Evolutionary conservation across 495 filamentous ascomycete species (phyloP).

Genomic region (Hyaloscypha bicolor): DNA sequence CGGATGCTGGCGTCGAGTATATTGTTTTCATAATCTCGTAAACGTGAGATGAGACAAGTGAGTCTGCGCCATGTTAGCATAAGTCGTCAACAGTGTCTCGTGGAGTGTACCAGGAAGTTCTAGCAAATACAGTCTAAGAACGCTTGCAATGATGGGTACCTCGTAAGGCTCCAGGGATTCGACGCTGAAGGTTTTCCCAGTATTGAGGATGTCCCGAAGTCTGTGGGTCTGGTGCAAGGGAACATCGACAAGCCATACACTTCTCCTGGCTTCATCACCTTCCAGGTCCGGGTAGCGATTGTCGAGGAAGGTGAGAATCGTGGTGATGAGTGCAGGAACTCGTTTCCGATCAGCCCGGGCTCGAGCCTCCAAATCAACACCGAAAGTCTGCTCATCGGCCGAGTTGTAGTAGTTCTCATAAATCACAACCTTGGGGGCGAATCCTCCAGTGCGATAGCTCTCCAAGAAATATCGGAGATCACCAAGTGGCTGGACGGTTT

Average conservation of each 20-base stretch:
- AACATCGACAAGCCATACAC: constrained; percentile 93
- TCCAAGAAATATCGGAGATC: constrained; percentile 96
- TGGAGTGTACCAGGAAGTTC: constrained; percentile 81
- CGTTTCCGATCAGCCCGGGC: constrained; percentile 93
- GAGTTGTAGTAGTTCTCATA: constrained; percentile 99
- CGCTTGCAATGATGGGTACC: constrained; percentile 89
- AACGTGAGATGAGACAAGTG: constrained; percentile 94
- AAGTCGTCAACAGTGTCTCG: not conserved
- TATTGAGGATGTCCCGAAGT: constrained; percentile 80
- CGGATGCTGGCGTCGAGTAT: constrained; percentile 81
- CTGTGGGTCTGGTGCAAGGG: constrained; percentile 84
- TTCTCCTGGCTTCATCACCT: constrained; percentile 89
- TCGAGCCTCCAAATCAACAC: constrained; percentile 92
- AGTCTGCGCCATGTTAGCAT: constrained; percentile 60
- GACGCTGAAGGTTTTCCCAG: constrained; percentile 76
- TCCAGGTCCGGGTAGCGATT: constrained; percentile 97
- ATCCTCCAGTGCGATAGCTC: constrained; percentile 94
- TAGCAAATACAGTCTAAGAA: constrained; percentile 92
- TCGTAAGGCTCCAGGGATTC: constrained; percentile 85
- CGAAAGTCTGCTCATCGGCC: constrained; percentile 96
- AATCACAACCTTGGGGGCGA: constrained; percentile 84
- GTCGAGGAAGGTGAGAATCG: constrained; percentile 90
- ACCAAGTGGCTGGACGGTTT: constrained; percentile 90
- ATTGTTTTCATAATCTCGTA: constrained; percentile 99
- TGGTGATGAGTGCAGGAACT: constrained; percentile 90